Base-by-base conservation (phyloP, 495 filamentous ascomycete species). In the Filosporella fistucella region DNA sequence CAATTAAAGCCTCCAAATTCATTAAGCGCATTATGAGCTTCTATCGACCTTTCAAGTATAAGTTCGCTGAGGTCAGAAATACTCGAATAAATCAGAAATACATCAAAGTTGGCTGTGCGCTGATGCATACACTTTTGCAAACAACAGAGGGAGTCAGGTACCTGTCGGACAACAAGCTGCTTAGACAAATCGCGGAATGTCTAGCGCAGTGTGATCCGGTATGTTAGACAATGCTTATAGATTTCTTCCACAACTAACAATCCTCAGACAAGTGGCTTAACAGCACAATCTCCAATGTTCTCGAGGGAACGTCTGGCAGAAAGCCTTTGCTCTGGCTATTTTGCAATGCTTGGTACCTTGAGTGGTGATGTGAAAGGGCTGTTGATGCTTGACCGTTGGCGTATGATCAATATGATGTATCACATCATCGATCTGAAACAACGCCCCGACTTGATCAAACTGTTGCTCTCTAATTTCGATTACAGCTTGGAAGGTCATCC, bases 361-460 rank as follows among this genome's bases (percentile, higher is more conserved):
- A 96, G 85, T 60, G 82, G 81, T 34, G 88, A 95, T 62, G 64
- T 73, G 0, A 86, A 81, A 48, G 93, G 93, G 1, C 74, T 96
- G 22, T 76, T 81, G 54, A 95, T 97, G 78, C 82, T 98, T 63
- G 91, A 95, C 59, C 75, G 89, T 52, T 97, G 91, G 90, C 88
- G 88, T 51, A 91, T 97, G 74, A 84, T 95, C 61, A 97, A 96
- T 64, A 97, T 97, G 88, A 91, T 96, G 71, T 98, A 98, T 62
- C 91, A 96, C 60, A 93, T 98, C 57, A 79, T 95, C 45, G 94
- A 97, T 57, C 75, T 96, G 16, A 83, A 84, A 55, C 83, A 88
- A 61, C 85, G 94, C 2, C 88, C 91, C 36, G 93, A 98, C 59
- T 73, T 98, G 34, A 86, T 96, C 51, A 85, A 89, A 54, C 73